Evolutionary conservation across 139 green algal genomes (phyloP).

Genomic region (Chlamydomonas sp.): DNA sequence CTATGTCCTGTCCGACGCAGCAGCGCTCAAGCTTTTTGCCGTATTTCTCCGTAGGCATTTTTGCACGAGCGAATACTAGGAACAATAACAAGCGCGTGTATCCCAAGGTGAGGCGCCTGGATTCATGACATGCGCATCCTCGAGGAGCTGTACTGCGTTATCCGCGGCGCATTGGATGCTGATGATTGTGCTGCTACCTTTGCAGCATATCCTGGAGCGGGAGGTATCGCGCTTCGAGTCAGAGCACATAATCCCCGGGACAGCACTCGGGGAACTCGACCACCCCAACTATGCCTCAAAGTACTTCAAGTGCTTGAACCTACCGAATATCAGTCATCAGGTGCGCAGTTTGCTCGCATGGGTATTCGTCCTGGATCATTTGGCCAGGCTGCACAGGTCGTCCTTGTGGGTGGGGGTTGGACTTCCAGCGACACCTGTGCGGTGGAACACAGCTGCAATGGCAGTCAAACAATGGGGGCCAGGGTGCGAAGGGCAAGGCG

Average conservation of each 20-base stretch:
- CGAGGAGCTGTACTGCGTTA: not conserved
- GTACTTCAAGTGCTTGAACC: constrained; percentile 74
- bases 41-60: constrained; percentile 49
- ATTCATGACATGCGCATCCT: not conserved
- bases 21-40: not conserved
- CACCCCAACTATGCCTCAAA: constrained; percentile 71
- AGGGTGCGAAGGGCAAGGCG: no score
- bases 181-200: not conserved
- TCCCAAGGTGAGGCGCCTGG: constrained; percentile 56
- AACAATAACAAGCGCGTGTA: constrained; percentile 80
- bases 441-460: no score
- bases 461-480: no score
- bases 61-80: constrained; percentile 64
- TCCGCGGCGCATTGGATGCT: not conserved
- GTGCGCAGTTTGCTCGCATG: constrained; percentile 29
- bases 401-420: no score
- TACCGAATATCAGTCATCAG: constrained; percentile 75
- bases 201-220: constrained; percentile 65
- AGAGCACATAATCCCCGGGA: constrained; percentile 54
- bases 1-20: not conserved
- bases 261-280: constrained; percentile 74
- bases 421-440: no score
- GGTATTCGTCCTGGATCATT: not conserved
- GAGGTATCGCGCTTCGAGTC: constrained; percentile 62
- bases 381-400: not conserved